These are phyloP conservation scores for Ananas comosus DNA, from an alignment of 176 grass and related monocot species.

Conservation along the genomic window DNA sequence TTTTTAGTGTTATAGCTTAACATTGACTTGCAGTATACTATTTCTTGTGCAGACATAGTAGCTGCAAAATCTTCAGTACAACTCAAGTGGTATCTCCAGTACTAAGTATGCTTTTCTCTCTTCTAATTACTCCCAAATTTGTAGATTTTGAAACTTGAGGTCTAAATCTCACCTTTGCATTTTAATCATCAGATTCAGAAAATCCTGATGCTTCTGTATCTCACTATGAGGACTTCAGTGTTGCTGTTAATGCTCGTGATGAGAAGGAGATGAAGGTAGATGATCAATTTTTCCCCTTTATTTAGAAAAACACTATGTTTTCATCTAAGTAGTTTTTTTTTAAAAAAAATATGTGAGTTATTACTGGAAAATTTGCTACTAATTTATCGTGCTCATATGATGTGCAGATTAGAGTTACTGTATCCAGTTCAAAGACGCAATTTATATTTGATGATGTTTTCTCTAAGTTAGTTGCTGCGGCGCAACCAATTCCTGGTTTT, in stretches of 20 bases:
- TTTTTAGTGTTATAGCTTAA: background rate
- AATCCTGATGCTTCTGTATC: background rate
- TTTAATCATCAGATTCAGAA: slow-evolving; percentile 28
- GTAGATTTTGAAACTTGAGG: slow-evolving; percentile 5
- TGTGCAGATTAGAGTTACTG: slow-evolving; percentile 41
- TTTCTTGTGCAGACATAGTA: slow-evolving; percentile 26
- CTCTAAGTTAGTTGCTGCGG: slow-evolving; percentile 35
- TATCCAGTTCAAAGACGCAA: slow-evolving; percentile 28
- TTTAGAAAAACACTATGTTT: background rate
- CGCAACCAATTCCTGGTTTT: slow-evolving; percentile 71
- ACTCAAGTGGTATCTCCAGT: slow-evolving; percentile 31
- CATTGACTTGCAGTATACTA: background rate
- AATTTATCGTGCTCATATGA: slow-evolving; percentile 16
- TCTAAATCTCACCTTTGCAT: background rate
- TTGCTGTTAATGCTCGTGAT: slow-evolving; percentile 17
- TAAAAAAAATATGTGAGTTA: background rate
- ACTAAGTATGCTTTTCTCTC: slow-evolving; percentile 21
- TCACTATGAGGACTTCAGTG: slow-evolving; percentile 33
- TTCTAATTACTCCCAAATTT: slow-evolving; percentile 11
- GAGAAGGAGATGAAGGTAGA: slow-evolving; percentile 49
- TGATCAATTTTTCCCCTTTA: slow-evolving; percentile 8
- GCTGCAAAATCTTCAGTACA: slow-evolving; percentile 6
- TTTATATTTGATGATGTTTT: slow-evolving; percentile 47
- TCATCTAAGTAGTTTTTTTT: background rate
- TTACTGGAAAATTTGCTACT: slow-evolving; percentile 8